Base-by-base conservation (phyloP, 2,329 filamentous ascomycete genomes). In the Aaosphaeria arxii region DNA sequence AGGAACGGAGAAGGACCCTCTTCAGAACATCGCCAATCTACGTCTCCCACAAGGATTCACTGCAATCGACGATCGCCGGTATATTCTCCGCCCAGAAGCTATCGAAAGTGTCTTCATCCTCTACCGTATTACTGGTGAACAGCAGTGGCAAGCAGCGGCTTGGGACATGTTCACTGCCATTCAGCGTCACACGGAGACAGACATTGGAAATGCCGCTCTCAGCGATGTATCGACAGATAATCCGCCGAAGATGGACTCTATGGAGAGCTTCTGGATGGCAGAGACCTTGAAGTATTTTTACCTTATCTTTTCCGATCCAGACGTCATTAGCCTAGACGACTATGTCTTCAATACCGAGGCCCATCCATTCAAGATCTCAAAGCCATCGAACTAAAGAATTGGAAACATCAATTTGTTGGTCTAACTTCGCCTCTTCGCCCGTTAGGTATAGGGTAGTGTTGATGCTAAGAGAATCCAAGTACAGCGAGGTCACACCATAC, bases 81-180 rank as follows among this genome's bases (percentile, higher is more conserved):
- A 79, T 47, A 70, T 76, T 29, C 68, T 79, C 7, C 65, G 77
- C 6, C 76, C 81, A 0, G 81, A 84, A 62, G 80, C 81, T 2
- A 81, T 84, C 40, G 81, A 84, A 59, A 80, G 76, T n/a, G 75
- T 84, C 3, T 84, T 84, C 62, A 71, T 83, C 54, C 68, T 84
- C 63, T 83, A 83, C 55, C 76, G 81, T 17, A 78, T 82, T 40
- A 83, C 81, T 1, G 81, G 81, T 9, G 76, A 82, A 50, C 71
- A 71, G 45, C 67, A 59, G 48, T 69, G 73, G 51, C 69, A 73
- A 44, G 73, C 74, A 5, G 67, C 66, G 1, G 76, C 74, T 2
- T 79, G 76, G 76, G 68, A 74, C 6, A 78, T 78, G 75, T 79
- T 75, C 60, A 67, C 64, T n/a, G 66, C 71, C 2, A 76, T 79